phyloP scores from a whole-genome alignment of 768 basidiomycete genomes.

The Lentinula edodes region DNA sequence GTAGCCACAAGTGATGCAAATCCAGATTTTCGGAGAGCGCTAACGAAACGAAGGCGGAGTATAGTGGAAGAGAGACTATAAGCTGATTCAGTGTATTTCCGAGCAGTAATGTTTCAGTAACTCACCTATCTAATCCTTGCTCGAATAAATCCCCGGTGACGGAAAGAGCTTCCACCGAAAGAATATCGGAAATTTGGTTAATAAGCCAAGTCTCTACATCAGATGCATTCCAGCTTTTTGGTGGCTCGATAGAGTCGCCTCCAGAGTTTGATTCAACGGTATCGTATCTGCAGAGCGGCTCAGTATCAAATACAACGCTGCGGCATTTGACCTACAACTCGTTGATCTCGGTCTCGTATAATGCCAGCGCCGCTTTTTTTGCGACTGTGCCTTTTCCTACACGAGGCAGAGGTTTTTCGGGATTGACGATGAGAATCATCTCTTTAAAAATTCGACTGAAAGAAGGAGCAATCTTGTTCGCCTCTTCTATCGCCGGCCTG shows the following conservation, averaged over 20 bases:
- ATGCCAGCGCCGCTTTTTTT: conserved; percentile 29
- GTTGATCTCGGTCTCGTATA: conserved; percentile 37
- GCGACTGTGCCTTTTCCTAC: conserved; percentile 42
- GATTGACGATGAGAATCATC: conserved; percentile 40
- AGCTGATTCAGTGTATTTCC: conserved; percentile 7
- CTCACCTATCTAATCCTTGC: conserved; percentile 22
- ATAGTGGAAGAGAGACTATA: conserved; percentile 16
- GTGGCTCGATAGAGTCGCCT: conserved; percentile 7
- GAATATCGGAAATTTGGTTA: conserved; percentile 17
- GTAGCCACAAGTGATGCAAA: conserved; percentile 12
- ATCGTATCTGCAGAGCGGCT: conserved; percentile 7
- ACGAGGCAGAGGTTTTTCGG: conserved; percentile 34
- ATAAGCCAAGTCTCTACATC: conserved; percentile 14
- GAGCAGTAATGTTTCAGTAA: neutral
- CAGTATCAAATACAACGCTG: conserved; percentile 11
- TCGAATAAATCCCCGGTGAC: conserved; percentile 19
- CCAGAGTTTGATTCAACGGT: neutral
- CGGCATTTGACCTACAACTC: conserved; percentile 27
- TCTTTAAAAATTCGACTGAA: conserved; percentile 45
- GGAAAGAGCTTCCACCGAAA: conserved; percentile 17
- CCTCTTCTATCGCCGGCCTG: conserved; percentile 35
- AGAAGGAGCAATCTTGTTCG: conserved; percentile 31
- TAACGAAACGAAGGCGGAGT: conserved; percentile 29
- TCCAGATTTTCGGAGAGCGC: conserved; percentile 21
- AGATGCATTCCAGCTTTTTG: conserved; percentile 6